Base-by-base conservation (phyloP, 768 basidiomycete species). In the Xerocomus spinulosus region DNA sequence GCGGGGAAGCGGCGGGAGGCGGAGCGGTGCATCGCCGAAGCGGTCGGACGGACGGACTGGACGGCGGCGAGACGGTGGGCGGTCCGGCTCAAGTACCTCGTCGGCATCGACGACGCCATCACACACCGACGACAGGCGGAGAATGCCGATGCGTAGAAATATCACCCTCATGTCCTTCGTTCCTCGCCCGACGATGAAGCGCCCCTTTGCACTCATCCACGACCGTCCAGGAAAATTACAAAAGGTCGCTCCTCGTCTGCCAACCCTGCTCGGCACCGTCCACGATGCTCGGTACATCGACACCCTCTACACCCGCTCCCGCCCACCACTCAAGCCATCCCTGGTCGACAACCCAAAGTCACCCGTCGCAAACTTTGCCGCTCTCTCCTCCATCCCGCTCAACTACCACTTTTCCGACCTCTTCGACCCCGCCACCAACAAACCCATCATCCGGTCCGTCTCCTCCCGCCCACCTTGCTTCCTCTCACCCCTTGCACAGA, bases 41-140 rank as follows among this genome's bases (percentile, higher is more conserved):
- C 80, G 3, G 79, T 90, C 9, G 77, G 68, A 1, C 49, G 59
- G 17, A 64, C 71, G 35, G 73, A 85, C 46, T 86, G 90, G 81
- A 55, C 55, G 4, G 58, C 64, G 1, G 84, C 79, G 0, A 87
- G 82, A 61, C 56, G 58, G 9, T 78, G 75, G 17, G 77, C 85
- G 9, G 76, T 92, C 21, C 75, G 82, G 56, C 73, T 95, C 21
- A 80, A 82, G 54, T 96, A 94, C 62, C 68, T 91, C 59, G 68
- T 80, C 36, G 76, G 82, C 17, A 80, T 91, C 21, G 67, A 73
- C n/a, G 64, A 72, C 20, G 65, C 65, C 23, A 53, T 67, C 40
- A 4, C 6, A 17, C 28, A 21, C 9, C 29, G 9, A 4, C 43
- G 14, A 1, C 36, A 20, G 4, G 35, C 58, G 62, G 62, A 42